Evolutionary conservation across 305 asterid genomes (phyloP).

Genomic region (Salvia sclarea): DNA sequence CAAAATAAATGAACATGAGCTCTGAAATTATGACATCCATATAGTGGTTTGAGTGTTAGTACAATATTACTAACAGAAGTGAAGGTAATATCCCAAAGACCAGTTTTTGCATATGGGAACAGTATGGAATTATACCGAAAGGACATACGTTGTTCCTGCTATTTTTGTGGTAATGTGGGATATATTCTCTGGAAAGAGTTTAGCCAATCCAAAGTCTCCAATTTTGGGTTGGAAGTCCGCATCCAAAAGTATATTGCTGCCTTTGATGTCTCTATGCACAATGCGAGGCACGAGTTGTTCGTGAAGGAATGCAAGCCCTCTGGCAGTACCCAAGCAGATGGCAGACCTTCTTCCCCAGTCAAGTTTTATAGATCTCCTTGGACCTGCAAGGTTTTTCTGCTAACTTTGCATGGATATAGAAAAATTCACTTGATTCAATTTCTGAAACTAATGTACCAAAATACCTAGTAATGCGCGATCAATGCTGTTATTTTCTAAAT

Average conservation of each 20-base stretch:
- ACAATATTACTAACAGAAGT: not conserved
- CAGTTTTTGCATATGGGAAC: not conserved
- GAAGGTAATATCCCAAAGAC: not conserved
- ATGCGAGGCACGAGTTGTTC: conserved; percentile 77
- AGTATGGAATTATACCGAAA: conserved; percentile 25
- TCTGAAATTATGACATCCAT: conserved; percentile 2
- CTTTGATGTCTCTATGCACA: conserved; percentile 92
- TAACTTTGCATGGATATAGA: not conserved
- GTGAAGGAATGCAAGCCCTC: conserved; percentile 83
- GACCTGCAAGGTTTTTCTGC: conserved; percentile 35
- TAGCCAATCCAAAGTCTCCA: conserved; percentile 94
- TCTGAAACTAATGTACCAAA: not conserved
- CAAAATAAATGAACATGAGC: not conserved
- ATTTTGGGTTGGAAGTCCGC: conserved; percentile 72
- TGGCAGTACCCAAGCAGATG: conserved; percentile 80
- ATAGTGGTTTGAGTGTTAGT: not conserved
- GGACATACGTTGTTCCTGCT: conserved; percentile 89
- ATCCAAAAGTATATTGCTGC: conserved; percentile 82
- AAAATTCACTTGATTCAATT: conserved; percentile 10
- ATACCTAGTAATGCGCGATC: conserved; percentile 78
- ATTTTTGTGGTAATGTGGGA: conserved; percentile 89
- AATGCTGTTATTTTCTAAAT: conserved; percentile 75
- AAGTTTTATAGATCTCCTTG: conserved; percentile 46
- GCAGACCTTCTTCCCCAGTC: conserved; percentile 71
- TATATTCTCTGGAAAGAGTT: conserved; percentile 81